Conservation (phyloP, 2,329 filamentous ascomycete species). For the Clonostachys byssicola region DNA sequence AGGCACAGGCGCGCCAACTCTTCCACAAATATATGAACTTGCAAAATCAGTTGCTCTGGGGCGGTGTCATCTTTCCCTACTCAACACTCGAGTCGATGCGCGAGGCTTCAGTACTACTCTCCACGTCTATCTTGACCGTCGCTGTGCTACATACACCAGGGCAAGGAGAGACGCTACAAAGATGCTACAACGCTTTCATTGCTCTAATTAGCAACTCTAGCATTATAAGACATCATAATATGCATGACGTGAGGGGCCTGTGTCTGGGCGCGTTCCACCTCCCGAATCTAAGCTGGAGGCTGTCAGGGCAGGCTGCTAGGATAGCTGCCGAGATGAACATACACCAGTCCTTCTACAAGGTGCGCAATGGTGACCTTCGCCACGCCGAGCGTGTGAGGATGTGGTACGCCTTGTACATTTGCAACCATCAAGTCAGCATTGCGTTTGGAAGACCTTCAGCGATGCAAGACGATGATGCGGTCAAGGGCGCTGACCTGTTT, state of each 20-base stretch:
- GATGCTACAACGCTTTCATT: conserved; percentile 8
- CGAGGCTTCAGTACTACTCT: conserved; percentile 10
- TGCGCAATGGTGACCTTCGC: conserved; percentile 21
- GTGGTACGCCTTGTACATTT: conserved; percentile 28
- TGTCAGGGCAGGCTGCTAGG: conserved; percentile 27
- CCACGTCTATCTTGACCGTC: conserved; percentile 10
- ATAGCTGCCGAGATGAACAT: conserved; percentile 31
- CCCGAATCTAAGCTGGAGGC: conserved; percentile 29
- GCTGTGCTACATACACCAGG: conserved; percentile 10
- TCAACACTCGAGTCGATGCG: conserved; percentile 6
- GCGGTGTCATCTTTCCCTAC: conserved; percentile 9
- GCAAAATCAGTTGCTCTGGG: conserved; percentile 11
- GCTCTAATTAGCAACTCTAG: conserved; percentile 8
- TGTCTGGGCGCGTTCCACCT: conserved; percentile 31
- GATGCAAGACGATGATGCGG: conserved; percentile 26
- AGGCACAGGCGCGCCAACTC: conserved; percentile 11
- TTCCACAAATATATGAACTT: conserved; percentile 10
- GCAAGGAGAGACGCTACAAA: conserved; percentile 5
- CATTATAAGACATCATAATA: conserved; percentile 21
- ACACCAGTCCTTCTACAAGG: conserved; percentile 26
- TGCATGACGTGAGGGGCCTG: conserved; percentile 28
- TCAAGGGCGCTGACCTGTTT: conserved; percentile 21
- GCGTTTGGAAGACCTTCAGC: conserved; percentile 28
- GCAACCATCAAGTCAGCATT: conserved; percentile 31
- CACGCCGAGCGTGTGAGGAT: conserved; percentile 25